Conservation (phyloP, 768 basidiomycete species). For the Mycena rosella region DNA sequence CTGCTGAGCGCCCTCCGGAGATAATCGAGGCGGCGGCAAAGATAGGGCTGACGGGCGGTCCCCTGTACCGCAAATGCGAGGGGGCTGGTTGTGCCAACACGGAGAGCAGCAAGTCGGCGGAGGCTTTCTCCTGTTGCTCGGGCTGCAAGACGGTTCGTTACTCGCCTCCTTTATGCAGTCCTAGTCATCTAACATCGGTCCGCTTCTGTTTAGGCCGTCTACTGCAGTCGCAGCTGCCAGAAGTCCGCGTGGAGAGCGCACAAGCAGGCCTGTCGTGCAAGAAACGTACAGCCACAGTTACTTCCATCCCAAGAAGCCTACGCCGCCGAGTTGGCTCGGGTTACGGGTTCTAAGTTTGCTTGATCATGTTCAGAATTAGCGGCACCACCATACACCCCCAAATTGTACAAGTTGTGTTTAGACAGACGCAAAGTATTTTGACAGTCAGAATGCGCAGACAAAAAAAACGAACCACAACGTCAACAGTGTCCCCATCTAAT, state of each 20-base stretch:
- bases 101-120: not conserved
- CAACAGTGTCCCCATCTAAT: too few relatives aligned
- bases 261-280: constrained; percentile 8
- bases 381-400: too few relatives aligned
- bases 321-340: not conserved
- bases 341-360: too few relatives aligned
- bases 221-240: constrained; percentile 10
- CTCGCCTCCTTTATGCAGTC: not conserved
- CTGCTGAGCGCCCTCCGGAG: not conserved
- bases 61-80: constrained; percentile 6
- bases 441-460: too few relatives aligned
- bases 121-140: not conserved
- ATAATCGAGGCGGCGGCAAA: constrained; percentile 7
- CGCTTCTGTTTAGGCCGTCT: constrained; percentile 8
- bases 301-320: constrained; percentile 11
- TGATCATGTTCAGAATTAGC: too few relatives aligned
- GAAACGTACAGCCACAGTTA: not conserved
- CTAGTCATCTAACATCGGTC: too few relatives aligned
- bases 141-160: constrained; percentile 15
- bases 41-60: not conserved
- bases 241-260: constrained; percentile 13
- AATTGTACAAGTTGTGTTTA: too few relatives aligned
- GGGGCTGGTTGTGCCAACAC: not conserved
- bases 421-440: too few relatives aligned
- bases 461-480: too few relatives aligned